Base-by-base conservation (phyloP, 2,329 filamentous ascomycete genomes). In the Cladorrhinum sp. region DNA sequence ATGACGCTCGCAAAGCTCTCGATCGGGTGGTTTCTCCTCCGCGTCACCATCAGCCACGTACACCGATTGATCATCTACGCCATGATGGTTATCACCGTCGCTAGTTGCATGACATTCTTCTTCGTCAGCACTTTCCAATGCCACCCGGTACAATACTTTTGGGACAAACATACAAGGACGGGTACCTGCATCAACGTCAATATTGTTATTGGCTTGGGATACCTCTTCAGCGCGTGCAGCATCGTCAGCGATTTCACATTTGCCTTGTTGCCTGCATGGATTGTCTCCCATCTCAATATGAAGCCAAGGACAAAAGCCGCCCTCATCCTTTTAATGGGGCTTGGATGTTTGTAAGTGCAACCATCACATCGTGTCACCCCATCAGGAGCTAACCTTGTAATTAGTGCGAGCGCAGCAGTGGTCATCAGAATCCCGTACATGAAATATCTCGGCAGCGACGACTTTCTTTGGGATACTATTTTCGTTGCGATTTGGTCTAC, bases 221-320 rank as follows among this genome's bases (percentile, higher is more conserved):
- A 83, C 59, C 69, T 81, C 2, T 83, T 84, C 69, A 82, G 80
- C 63, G 76, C 73, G 1, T 74, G 77, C 23, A 80, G 77, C 41
- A 78, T 81, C 36, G 68, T 79, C 25, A 79, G 77, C 48, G 82
- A 85, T 67, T 77, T 83, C 55, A 78, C 77, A 0, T 76, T 83
- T 56, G 81, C 80, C 4, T 68, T 84, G 10, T 68, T 85, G 2
- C 82, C 82, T 0, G 76, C 81, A 8, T 80, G 81, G 61, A 73
- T 88, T 2, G 76, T 87, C 1, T 81, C 77, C 74, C 76, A 78
- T 24, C 69, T 86, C 25, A 78, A 85, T 58, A 85, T 87, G 78
- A 78, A 78, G 50, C 66, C 63, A 7, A 76, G 74, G 58, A 80
- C 78, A 2, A 87, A 85, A 67, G 29, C 78, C 6, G 77, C 82